Evolutionary conservation across 1,284 basidiomycete species (phyloP), one percentile per base, ranked within the genome.

Genomic region (Ustilago curta): DNA sequence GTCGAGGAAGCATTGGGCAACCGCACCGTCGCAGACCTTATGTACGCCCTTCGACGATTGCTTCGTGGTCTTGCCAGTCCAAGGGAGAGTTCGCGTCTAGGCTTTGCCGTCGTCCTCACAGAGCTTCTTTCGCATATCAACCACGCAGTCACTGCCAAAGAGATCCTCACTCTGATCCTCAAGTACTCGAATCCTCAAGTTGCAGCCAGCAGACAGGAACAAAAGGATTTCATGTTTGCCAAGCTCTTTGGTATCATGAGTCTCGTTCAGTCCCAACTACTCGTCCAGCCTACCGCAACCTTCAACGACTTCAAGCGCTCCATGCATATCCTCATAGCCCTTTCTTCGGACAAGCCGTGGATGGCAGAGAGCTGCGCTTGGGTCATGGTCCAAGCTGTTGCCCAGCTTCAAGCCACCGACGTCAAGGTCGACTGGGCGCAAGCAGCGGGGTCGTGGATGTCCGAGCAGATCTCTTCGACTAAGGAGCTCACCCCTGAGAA

Each of bases 51-150:
- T 45, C 69, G 81, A 64, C 74, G 83, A 83, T 69, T 87, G 85
- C 71, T 82, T 68, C 49, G 81, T 44, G 96, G 96, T 19, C 87
- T 99, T 27, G 94, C 92, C 0, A 95, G 93, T 85, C 92, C 94
- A 2, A 88, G 95, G 74, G 95, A 98, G 85, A 94, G 93, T 85
- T 95, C 94, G 83, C 87, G 96, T 74, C 87, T 97, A 37, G 96
- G 96, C 14, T 99, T 98, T 84, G 93, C 95, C 8, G 95, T 98
- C 45, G 94, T 95, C 19, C 87, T 99, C 76, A 95, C 96, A 1
- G 95, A 97, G 94, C 88, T 98, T 1, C 87, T 98, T 37, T 90
- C 91, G 21, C 89, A 91, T 48, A 88, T 97, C 80, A 87, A 91
- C 69, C 64, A 69, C 14, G 92, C 92, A 6, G 89, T 97, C 89